Evolutionary conservation across 176 grass and related monocot species (phyloP), one percentile per base, ranked within the genome.

Genomic region (Olyra latifolia): DNA sequence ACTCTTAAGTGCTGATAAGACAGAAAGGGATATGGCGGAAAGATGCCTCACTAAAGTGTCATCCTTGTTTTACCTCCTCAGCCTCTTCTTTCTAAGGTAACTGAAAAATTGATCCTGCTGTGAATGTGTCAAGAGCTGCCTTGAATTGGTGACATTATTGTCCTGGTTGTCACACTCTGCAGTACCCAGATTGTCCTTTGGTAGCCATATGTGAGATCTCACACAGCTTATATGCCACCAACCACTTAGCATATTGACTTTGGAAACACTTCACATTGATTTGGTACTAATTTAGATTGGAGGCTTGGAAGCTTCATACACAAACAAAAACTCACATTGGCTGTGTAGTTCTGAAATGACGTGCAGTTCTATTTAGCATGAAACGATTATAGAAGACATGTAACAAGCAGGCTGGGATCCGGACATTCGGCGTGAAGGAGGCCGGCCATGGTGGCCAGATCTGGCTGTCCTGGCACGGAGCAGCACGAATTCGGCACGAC

Each of bases 1-100:
- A 66, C 94, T 97, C 79, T 57, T 94, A 81, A 97, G 84, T 80
- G 79, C 62, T 77, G 83, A 92, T 62, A 92, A 92, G 62, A 52
- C 70, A 43, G 89, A 94, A 76, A 80, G 89, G 72, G 82, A 91
- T 69, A 84, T 90, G 84, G 69, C 91, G 67, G 91, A 92, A 82
- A 94, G 94, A 79, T 97, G 85, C 74, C 91, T 97, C 60, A 38
- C 83, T 72, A 97, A 88, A 61, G 79, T 87, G 38, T 92, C 82
- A 86, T 78, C 84, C 10, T 75, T 84, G 62, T 91, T 80, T 79
- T 86, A 35, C 91, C 91, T 77, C 80, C 91, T 82, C 61, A 71
- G 46, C 58, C 52, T 19, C 45, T 79, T 86, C 94, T 97, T 84
- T 92, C 87, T 9, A 87, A 89, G 91, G 94, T 97, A 94, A 48